These are phyloP conservation scores for Colletotrichum cuscutae DNA, from an alignment of 2,329 filamentous ascomycete genomes.

Conservation along the genomic window DNA sequence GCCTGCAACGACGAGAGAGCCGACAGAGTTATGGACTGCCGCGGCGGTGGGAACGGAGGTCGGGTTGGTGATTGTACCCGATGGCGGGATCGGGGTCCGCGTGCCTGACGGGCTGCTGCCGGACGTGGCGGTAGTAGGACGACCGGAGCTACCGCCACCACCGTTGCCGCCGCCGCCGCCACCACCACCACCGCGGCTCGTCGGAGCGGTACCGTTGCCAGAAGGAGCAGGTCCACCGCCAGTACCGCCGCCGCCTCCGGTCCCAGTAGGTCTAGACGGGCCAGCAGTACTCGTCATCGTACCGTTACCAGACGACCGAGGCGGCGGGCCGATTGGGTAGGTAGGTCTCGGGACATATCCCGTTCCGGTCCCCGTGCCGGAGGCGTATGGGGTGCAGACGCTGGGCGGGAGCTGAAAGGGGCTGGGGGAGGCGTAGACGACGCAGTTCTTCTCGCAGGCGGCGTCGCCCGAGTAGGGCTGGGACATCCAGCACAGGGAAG, in stretches of 20 bases:
- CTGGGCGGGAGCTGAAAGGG: constrained; percentile 49
- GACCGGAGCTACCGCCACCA: not conserved
- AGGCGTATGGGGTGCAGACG: constrained; percentile 44
- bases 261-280: not conserved
- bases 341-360: constrained; percentile 10
- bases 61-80: constrained; percentile 31
- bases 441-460: constrained; percentile 60
- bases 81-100: constrained; percentile 18
- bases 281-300: not conserved
- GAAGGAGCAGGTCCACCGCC: not conserved
- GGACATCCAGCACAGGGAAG: constrained; percentile 53
- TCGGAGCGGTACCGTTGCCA: not conserved
- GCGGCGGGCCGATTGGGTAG: constrained; percentile 4
- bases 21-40: constrained; percentile 44
- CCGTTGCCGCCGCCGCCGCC: not conserved
- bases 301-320: not conserved
- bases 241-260: constrained; percentile 4
- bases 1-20: constrained; percentile 49
- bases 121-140: not conserved
- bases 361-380: constrained; percentile 31
- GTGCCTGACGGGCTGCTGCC: constrained; percentile 16
- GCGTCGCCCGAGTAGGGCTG: constrained; percentile 52
- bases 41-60: constrained; percentile 40
- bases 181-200: not conserved
- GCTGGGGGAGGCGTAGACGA: constrained; percentile 52